Base-by-base conservation (phyloP, 164 flowering plant species). In the Tinospora cordifolia region DNA sequence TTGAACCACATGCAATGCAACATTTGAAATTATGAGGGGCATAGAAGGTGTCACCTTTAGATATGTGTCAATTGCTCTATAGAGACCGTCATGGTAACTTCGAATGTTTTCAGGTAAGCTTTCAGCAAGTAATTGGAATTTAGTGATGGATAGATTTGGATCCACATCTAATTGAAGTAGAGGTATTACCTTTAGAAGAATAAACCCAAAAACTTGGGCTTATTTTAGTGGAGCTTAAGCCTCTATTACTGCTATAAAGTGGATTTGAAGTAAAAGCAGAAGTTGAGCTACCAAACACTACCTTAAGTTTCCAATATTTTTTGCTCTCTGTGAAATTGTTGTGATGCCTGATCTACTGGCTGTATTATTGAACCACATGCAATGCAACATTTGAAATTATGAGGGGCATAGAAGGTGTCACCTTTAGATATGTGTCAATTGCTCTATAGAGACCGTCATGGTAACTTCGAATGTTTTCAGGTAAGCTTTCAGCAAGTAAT, bases 391-490 rank as follows among this genome's bases (percentile, higher is more conserved):
- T 25, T 24, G 1, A 57, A 63, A 30, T 34, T 22, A 11, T 27
- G 38, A 44, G 47, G 19, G 63, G 57, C 12, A 2, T 30, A 30
- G 4, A 41, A 8, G 66, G 0, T 13, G 11, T 58, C 65, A 90
- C 98, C 98, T 93, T 91, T 67, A 91, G 86, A 58, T 88, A 93
- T 65, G 84, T 85, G 66, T 93, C 98, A 27, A 91, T 86, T 74
- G 98, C 97, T 80, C 97, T 81, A 63, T 93, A 93, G 19, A 90
- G 87, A 46, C 95, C 98, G 67, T 93, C 98, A 74, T 93, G 75
- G 76, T 92, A 88, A 62, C 78, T 72, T 67, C 95, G 75, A 41
- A 91, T 84, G 68, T 79, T 75, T 69, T 76, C 82, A 6, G 93
- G 90, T 77, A 91, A 74, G 15, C 84, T 70, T 73, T 90, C 92